Evolutionary conservation across 2,329 filamentous ascomycete species (phyloP), one percentile per base, ranked within the genome.

Genomic region (Cordyceps javanica): DNA sequence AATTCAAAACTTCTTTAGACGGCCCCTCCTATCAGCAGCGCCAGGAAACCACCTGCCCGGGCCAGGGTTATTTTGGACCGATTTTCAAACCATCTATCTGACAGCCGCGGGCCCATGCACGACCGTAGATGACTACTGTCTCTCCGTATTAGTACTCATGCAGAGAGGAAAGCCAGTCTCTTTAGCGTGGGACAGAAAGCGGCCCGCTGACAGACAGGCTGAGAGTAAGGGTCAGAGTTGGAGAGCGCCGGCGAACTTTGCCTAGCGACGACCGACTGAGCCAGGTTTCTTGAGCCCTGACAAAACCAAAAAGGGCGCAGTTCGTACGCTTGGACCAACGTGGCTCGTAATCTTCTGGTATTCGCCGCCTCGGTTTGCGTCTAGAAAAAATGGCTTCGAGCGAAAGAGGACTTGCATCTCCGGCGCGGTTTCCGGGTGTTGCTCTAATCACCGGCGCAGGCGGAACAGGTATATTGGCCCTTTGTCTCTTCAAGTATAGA

Each of bases 361-460:
- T 21, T 21, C 14, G 5, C 14, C 5, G 30, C 19, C 45, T 34
- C 30, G 4, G 2, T 23, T 23, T 23, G 14, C 34, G 21, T 38
- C 3, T 19, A 44, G 25, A 53, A 44, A n/a, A 3, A 5, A 45
- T 41, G 39, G 39, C 39, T 14, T 42, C 34, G 14, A 19, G 8
- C 28, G n/a, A 25, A 54, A 28, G 3, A 36, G 21, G 19, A 16
- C n/a, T 38, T 10, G n/a, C 39, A 45, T 25, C 39, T 21, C 39
- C 39, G 19, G 30, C n/a, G 28, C 51, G 51, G 28, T 74, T 79
- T 50, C 75, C 75, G 4, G 76, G 76, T 7, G 75, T 78, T 11
- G 77, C 73, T 5, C 63, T 79, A 19, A 67, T 80, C 50, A 79
- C 77, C 0, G 77, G 77, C 16, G 77, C 77, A 10, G 77, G 73